Evolutionary conservation across 352 stramenopile species (phyloP).

Genomic region (Halophytophthora polymorphica): DNA sequence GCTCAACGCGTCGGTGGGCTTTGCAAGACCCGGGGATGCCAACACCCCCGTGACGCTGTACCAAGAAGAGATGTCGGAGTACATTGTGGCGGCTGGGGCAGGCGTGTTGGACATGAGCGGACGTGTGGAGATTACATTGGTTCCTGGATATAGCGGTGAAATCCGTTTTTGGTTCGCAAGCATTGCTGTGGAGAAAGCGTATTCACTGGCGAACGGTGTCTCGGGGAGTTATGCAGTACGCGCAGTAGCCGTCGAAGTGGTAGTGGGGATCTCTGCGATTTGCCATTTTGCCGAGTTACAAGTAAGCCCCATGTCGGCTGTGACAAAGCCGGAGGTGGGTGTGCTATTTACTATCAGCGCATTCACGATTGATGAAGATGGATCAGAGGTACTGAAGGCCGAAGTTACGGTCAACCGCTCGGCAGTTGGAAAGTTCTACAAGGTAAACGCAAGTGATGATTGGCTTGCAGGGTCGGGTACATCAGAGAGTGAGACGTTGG

Average conservation of each 20-base stretch:
- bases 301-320: constrained; percentile 18
- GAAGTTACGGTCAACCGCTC: constrained; percentile 23
- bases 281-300: constrained; percentile 20
- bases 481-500: constrained; percentile 4
- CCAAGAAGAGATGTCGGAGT: background rate
- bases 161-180: constrained; percentile 13
- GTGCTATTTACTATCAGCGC: constrained; percentile 17
- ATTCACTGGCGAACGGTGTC: background rate
- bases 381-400: constrained; percentile 20
- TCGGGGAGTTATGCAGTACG: background rate
- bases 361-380: constrained; percentile 28
- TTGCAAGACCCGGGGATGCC: constrained; percentile 10
- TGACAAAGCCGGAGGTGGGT: constrained; percentile 20
- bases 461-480: constrained; percentile 1
- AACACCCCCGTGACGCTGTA: constrained; percentile 9
- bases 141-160: constrained; percentile 19
- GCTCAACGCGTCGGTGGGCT: constrained; percentile 8
- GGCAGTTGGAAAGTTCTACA: constrained; percentile 17
- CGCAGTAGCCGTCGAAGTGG: background rate
- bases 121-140: constrained; percentile 20
- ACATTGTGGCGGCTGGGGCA: constrained; percentile 8
- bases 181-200: constrained; percentile 7
- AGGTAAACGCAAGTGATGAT: constrained; percentile 16
- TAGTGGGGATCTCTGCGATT: constrained; percentile 15
- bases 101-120: constrained; percentile 14